Evolutionary conservation across 2,329 filamentous ascomycete genomes (phyloP).

Genomic region (Aspergillus eucalypticola): DNA sequence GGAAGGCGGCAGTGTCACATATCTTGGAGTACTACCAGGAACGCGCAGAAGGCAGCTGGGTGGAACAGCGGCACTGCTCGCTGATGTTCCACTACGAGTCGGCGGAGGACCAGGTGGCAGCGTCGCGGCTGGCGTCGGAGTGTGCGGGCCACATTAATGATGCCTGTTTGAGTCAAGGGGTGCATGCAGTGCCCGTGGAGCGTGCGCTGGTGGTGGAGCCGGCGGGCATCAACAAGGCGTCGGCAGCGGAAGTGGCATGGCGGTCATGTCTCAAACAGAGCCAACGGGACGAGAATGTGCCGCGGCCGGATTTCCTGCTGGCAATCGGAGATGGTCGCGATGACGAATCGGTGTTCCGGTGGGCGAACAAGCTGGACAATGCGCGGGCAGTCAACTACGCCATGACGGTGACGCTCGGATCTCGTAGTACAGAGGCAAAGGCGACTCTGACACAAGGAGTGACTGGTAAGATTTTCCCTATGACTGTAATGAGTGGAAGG

Average conservation of each 20-base stretch:
- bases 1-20: constrained; percentile 80
- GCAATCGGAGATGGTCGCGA: constrained; percentile 89
- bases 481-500: background rate
- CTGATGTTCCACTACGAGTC: constrained; percentile 88
- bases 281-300: constrained; percentile 37
- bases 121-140: constrained; percentile 78
- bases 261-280: constrained; percentile 62
- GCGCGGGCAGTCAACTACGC: constrained; percentile 65
- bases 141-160: constrained; percentile 96
- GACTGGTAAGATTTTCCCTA: constrained; percentile 64
- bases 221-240: constrained; percentile 82
- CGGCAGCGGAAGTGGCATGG: constrained; percentile 74
- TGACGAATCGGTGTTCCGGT: constrained; percentile 90
- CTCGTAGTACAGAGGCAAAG: constrained; percentile 82
- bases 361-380: constrained; percentile 77
- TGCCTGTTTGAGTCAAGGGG: constrained; percentile 77
- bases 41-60: constrained; percentile 80
- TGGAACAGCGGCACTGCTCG: constrained; percentile 90
- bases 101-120: constrained; percentile 73
- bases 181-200: constrained; percentile 80
- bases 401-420: constrained; percentile 82
- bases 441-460: constrained; percentile 88
- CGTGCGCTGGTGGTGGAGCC: constrained; percentile 82
- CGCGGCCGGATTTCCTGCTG: constrained; percentile 76
- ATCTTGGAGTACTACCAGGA: constrained; percentile 90